Percentiles rank a stretch among this genome's conserved stretches.
Conservation (phyloP, 2,329 filamentous ascomycete genomes). For the Tolypocladium sp. region DNA sequence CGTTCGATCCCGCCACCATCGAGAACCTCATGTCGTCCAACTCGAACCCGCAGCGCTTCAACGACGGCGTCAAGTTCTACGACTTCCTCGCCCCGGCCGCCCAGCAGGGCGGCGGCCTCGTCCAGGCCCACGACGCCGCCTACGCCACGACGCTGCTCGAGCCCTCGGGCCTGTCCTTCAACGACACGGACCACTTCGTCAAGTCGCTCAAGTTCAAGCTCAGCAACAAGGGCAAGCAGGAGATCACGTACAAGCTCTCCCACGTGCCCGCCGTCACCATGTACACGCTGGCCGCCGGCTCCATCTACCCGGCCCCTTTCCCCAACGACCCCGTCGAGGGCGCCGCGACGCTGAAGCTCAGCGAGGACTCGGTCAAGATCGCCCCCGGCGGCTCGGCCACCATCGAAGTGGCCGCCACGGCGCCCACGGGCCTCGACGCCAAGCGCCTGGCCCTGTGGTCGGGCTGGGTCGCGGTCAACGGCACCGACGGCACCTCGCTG, state of each 20-base stretch:
- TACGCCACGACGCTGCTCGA: conserved; percentile 42
- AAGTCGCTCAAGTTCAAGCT: conserved; percentile 42
- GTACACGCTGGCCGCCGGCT: conserved; percentile 33
- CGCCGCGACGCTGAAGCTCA: conserved; percentile 34
- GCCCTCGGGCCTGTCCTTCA: conserved; percentile 51
- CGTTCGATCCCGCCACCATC: conserved; percentile 37
- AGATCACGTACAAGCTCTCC: conserved; percentile 42
- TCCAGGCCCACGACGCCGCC: conserved; percentile 52
- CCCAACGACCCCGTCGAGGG: conserved; percentile 33
- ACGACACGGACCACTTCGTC: conserved; percentile 51
- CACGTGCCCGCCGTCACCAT: conserved; percentile 41
- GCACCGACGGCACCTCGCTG: conserved; percentile 26
- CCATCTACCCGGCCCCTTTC: conserved; percentile 29
- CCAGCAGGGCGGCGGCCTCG: conserved; percentile 51
- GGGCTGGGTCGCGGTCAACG: conserved; percentile 30
- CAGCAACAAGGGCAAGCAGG: conserved; percentile 39
- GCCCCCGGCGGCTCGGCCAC: conserved; percentile 31
- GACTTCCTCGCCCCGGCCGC: conserved; percentile 41
- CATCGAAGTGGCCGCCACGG: conserved; percentile 33
- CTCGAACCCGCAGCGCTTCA: conserved; percentile 39
- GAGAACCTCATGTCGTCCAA: conserved; percentile 40
- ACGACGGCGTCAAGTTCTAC: conserved; percentile 27
- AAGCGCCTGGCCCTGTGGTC: conserved; percentile 30
- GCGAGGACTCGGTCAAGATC: conserved; percentile 32
- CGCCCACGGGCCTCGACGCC: conserved; percentile 28